phyloP scores from a whole-genome alignment of 352 stramenopile species.

The Pythium phragmiticola region DNA sequence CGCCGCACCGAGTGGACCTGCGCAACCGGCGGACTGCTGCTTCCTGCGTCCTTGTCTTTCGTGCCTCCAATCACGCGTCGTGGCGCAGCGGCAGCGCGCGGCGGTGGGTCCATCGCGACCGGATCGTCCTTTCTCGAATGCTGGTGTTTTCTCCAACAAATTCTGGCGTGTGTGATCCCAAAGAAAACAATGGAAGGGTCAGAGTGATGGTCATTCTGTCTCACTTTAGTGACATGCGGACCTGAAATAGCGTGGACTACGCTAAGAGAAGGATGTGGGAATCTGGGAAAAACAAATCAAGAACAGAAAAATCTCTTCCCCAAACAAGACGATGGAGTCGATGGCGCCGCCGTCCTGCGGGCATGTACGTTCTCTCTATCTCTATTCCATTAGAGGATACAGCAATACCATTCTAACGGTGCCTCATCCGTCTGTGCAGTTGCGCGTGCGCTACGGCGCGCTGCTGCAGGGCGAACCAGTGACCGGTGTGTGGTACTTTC shows the following conservation, averaged over 20 bases:
- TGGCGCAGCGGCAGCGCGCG: slow-evolving; percentile 1
- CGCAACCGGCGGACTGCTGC: neutral
- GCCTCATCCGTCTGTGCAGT: slow-evolving; percentile 15
- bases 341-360: slow-evolving; percentile 10
- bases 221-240: neutral
- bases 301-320: neutral
- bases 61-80: neutral
- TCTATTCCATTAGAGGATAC: neutral
- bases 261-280: neutral
- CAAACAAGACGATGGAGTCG: slow-evolving; percentile 1
- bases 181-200: neutral
- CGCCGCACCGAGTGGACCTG: slow-evolving; percentile 11
- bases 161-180: neutral
- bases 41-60: neutral
- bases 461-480: slow-evolving; percentile 44
- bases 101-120: neutral
- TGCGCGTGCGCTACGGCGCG: slow-evolving; percentile 46
- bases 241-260: slow-evolving; percentile 3
- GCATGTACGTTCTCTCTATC: slow-evolving; percentile 19
- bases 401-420: no score
- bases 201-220: slow-evolving; percentile 8
- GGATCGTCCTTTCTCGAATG: neutral
- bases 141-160: neutral
- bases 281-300: neutral
- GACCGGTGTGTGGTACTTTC: slow-evolving; percentile 30